Percentiles rank a stretch among this genome's conserved stretches.
Evolutionary conservation across 176 grass and related monocot genomes (phyloP).

Genomic region (Puya raimondii): DNA sequence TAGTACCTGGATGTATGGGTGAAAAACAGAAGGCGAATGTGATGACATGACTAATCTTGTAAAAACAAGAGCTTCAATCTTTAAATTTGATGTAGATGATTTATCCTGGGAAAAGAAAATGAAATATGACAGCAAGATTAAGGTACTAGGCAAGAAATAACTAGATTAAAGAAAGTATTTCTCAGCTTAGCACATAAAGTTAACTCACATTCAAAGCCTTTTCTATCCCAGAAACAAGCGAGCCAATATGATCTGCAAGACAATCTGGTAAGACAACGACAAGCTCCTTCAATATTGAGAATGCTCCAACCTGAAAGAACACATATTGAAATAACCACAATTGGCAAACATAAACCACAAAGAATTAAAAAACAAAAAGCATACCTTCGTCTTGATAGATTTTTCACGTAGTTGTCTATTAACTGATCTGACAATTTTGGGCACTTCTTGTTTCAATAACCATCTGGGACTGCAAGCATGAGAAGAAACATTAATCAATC

Average conservation of each 20-base stretch:
- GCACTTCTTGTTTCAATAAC: constrained; percentile 96
- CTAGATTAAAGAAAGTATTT: no score
- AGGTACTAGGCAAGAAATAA: not conserved
- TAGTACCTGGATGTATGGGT: constrained; percentile 85
- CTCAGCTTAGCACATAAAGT: constrained; percentile 5
- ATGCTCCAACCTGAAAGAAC: constrained; percentile 65
- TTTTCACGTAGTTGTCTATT: constrained; percentile 97
- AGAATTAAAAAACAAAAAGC: constrained; percentile 8
- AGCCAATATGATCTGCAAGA: constrained; percentile 92
- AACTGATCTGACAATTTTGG: constrained; percentile 91
- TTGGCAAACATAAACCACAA: constrained; percentile 8
- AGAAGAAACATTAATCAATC: not conserved
- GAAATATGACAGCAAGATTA: constrained; percentile 3
- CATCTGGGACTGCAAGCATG: constrained; percentile 62
- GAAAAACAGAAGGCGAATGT: constrained; percentile 88
- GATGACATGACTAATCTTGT: constrained; percentile 95
- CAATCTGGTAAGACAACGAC: constrained; percentile 88
- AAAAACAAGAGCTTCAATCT: constrained; percentile 95
- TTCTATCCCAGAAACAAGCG: constrained; percentile 94
- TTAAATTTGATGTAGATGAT: constrained; percentile 92
- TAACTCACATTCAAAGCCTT: constrained; percentile 93
- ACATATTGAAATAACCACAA: constrained; percentile 1
- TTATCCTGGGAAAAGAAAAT: constrained; percentile 67
- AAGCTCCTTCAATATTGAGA: constrained; percentile 93
- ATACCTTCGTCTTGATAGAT: constrained; percentile 95